Evolutionary conservation across 495 filamentous ascomycete species (phyloP), one percentile per base, ranked within the genome.

Genomic region (Penicillium cataractarum): DNA sequence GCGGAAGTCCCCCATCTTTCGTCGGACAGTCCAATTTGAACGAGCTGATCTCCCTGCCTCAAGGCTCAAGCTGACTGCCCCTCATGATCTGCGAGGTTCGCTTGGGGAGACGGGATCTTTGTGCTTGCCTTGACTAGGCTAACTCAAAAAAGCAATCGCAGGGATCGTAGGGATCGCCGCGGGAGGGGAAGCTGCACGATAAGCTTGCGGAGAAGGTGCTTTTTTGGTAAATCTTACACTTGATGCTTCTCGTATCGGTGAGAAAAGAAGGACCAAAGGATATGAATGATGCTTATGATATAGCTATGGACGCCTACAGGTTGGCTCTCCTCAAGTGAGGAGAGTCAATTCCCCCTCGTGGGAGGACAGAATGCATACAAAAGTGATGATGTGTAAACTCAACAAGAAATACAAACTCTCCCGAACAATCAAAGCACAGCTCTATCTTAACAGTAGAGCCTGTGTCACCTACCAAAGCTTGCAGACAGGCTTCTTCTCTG

Each of bases 401-500:
- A 50, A 50, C 8, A 3, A 27, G 1, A 22, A 6, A 44, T 6
- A 48, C 3, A 49, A 44, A 44, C 7, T 21, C 19, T 10, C 46
- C n/a, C 46, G 12, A 27, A 49, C n/a, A 49, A 26, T 49, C 46
- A 49, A 24, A 24, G 22, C 22, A 49, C 46, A 49, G 22, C 46
- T 27, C 46, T 24, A 26, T 49, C 6, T 4, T 27, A 49, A 29
- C n/a, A 2, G 26, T 21, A 50, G 6, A 29, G 6, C 29, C 39
- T 17, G 24, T 22, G 22, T 37, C 8, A 54, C 17, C 35, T 74
- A 92, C 88, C 88, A 92, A 51, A 91, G 77, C 74, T 91, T 86
- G 69, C 89, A 92, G 50, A 79, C 82, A 0, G 89, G 88, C 68
- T 89, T 81, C 74, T 86, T 87, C 1, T 71, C 72, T 3, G 82